Evolutionary conservation across 1,284 basidiomycete genomes (phyloP), one percentile per base, ranked within the genome.

Genomic region (Porodaedalea pini): DNA sequence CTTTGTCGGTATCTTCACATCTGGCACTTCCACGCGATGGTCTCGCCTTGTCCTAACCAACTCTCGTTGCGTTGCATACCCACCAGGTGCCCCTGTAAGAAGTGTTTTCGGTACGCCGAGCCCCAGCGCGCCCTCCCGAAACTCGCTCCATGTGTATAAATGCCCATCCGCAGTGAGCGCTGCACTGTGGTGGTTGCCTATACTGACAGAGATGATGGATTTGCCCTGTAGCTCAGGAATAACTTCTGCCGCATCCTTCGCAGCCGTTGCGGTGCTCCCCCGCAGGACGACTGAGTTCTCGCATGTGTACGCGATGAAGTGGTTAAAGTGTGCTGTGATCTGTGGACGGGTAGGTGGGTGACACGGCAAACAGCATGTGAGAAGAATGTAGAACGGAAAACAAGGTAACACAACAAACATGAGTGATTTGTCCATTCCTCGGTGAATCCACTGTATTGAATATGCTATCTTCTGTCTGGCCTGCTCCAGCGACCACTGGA

Each of bases 161-260:
- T 86, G 80, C 11, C 94, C 94, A 25, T 77, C 71, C 41, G 81
- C 76, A 1, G 92, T 94, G 61, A 96, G 76, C 0, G 94, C 93
- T 21, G 85, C 89, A 65, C 77, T 86, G 73, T 97, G 94, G 70
- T 94, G 95, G 70, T 97, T 93, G 4, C 94, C 94, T 45, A 93
- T 77, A 7, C 86, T 84, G 56, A 94, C 85, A 57, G 90, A 90
- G 61, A 95, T 92, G 56, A 95, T 80, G 40, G 78, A 75, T 61
- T 75, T 79, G 63, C 87, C 78, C 65, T 94, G 90, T 19, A 96
- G 73, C 19, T 77, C 79, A 0, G 88, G 85, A 2, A 90, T 77
- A 59, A 90, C 73, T 32, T 77, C 76, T 2, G 92, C 88, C 44
- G 66, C 65, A 41, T 74, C 73, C 32, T 34, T 13, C 23, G 68